A percentile compares a stretch with the other conserved stretches of the same genome.
Conservation (phyloP, 2,329 filamentous ascomycete species). For the Neofusicoccum sp. region DNA sequence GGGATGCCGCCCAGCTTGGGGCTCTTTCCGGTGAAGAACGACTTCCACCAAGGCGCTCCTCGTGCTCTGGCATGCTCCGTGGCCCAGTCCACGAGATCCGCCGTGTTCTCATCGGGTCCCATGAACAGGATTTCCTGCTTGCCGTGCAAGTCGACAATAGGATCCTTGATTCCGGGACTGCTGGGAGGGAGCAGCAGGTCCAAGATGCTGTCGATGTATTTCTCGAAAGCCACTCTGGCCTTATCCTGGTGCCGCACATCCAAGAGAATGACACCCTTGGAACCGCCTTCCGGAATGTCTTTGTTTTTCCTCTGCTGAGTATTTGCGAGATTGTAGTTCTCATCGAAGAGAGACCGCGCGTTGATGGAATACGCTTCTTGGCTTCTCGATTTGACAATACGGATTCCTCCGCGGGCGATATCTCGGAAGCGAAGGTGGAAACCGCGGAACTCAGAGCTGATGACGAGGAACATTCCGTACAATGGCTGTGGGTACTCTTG, state of each 20-base stretch:
- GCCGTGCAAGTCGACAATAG: conserved; percentile 91
- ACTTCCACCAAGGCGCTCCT: conserved; percentile 98
- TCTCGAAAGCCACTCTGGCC: conserved; percentile 90
- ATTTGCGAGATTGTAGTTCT: conserved; percentile 98
- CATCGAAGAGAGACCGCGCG: conserved; percentile 92
- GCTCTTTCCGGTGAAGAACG: conserved; percentile 99
- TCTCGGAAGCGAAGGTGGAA: conserved; percentile 98
- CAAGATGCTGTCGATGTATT: conserved; percentile 98
- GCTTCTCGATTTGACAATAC: conserved; percentile 97
- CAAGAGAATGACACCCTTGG: conserved; percentile 95
- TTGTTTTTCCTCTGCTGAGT: conserved; percentile 99
- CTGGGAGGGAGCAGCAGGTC: conserved; percentile 87
- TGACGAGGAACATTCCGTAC: conserved; percentile 98
- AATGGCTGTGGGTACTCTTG: conserved; percentile 92
- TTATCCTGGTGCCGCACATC: conserved; percentile 95
- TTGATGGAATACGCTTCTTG: conserved; percentile 97
- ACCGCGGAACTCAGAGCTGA: conserved; percentile 92
- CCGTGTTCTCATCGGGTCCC: conserved; percentile 98
- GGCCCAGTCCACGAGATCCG: conserved; percentile 97
- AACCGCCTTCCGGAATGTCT: conserved; percentile 97
- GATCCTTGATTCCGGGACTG: conserved; percentile 98
- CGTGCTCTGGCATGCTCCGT: conserved; percentile 87
- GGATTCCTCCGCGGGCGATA: conserved; percentile 94
- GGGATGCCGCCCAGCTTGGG: conserved; percentile 95
- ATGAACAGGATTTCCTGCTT: conserved; percentile 98